Evolutionary conservation across 2,329 filamentous ascomycete species (phyloP).

Genomic region (Colletotrichum salicis): DNA sequence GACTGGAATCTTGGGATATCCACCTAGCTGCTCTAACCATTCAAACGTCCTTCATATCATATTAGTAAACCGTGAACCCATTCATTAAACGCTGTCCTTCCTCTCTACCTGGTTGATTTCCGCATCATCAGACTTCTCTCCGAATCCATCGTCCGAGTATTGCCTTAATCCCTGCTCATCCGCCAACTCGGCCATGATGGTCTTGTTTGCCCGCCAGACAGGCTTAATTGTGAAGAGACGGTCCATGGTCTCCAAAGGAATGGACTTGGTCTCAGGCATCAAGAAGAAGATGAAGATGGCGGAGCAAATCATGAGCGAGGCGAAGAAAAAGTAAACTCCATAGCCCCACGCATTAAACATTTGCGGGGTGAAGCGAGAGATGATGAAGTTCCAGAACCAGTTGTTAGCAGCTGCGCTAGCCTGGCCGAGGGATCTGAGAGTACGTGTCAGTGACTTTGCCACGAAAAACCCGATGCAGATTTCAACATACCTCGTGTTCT

Average conservation of each 20-base stretch:
- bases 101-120: slow-evolving; percentile 37
- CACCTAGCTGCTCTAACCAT: slow-evolving; percentile 4
- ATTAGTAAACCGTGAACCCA: slow-evolving; percentile 32
- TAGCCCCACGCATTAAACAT: slow-evolving; percentile 70
- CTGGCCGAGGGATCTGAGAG: slow-evolving; percentile 68
- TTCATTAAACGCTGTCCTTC: slow-evolving; percentile 33
- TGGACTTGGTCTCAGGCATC: slow-evolving; percentile 73
- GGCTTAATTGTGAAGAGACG: slow-evolving; percentile 65
- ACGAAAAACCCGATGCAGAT: background rate
- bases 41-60: slow-evolving; percentile 27
- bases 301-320: slow-evolving; percentile 68
- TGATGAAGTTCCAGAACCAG: slow-evolving; percentile 79
- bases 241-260: slow-evolving; percentile 74
- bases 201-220: slow-evolving; percentile 53
- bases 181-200: slow-evolving; percentile 56
- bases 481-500: slow-evolving; percentile 54
- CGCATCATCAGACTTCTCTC: slow-evolving; percentile 41
- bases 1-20: slow-evolving; percentile 18
- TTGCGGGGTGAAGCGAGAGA: slow-evolving; percentile 73
- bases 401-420: slow-evolving; percentile 78
- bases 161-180: slow-evolving; percentile 49
- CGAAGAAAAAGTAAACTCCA: slow-evolving; percentile 77
- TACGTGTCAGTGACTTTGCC: slow-evolving; percentile 53
- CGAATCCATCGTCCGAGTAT: slow-evolving; percentile 40
- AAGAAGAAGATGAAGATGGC: slow-evolving; percentile 70